Evolutionary conservation across 2,329 filamentous ascomycete genomes (phyloP).

Genomic region (Seiridium unicorne): DNA sequence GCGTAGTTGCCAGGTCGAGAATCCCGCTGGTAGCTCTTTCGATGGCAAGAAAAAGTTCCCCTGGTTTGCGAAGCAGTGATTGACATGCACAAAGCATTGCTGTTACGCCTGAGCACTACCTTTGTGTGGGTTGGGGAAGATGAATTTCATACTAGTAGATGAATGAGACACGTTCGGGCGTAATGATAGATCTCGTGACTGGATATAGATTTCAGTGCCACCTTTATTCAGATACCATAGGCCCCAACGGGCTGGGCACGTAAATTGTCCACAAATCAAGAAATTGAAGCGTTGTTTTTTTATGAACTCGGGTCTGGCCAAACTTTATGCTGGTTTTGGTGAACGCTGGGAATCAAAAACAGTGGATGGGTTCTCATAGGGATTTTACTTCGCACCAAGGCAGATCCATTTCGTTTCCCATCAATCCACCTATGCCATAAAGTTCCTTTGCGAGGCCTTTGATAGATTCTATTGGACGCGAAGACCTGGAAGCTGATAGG

Average conservation of each 20-base stretch:
- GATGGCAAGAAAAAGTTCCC: constrained; percentile 63
- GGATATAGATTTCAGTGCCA: constrained; percentile 1
- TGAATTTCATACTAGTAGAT: background rate
- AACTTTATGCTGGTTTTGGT: no score
- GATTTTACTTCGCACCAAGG: no score
- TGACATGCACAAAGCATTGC: background rate
- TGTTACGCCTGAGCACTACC: background rate
- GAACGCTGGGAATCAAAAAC: no score
- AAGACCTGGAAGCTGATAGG: no score
- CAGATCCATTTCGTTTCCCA: no score
- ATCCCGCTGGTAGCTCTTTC: constrained; percentile 44
- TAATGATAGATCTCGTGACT: constrained; percentile 4
- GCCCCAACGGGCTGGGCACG: background rate
- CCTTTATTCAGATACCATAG: constrained; percentile 2
- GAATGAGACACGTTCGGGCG: background rate
- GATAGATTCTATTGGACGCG: no score
- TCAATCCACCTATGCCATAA: no score
- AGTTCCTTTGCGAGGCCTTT: no score
- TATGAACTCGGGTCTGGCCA: no score
- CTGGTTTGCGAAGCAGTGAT: constrained; percentile 53
- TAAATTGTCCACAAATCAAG: background rate
- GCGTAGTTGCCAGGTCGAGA: constrained; percentile 59
- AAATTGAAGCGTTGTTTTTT: background rate
- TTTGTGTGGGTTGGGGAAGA: background rate
- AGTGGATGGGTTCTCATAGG: no score